Percentiles rank a stretch among this genome's conserved stretches.
phyloP scores from a whole-genome alignment of 169 alveolate genomes.

The Eimeria maxima region DNA sequence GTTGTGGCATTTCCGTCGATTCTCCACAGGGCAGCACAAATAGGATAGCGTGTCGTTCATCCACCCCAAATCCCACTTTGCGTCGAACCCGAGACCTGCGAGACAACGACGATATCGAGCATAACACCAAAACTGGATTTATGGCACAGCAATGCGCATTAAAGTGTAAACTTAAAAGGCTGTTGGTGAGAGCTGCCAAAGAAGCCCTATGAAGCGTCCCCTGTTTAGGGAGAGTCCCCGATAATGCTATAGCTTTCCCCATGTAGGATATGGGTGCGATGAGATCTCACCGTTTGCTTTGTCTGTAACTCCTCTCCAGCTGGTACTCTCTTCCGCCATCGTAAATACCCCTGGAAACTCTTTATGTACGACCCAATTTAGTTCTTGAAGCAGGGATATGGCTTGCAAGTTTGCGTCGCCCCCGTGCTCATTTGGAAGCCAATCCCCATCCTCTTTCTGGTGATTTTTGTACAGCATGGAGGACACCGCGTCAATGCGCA shows the following conservation, averaged over 20 bases:
- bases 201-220: not conserved
- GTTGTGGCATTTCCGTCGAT: constrained; percentile 85
- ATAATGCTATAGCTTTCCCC: not conserved
- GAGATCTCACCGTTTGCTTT: constrained; percentile 58
- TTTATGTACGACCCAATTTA: constrained; percentile 89
- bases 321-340: constrained; percentile 89
- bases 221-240: too few relatives aligned
- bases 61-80: constrained; percentile 90
- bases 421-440: constrained; percentile 89
- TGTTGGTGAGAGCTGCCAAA: not conserved
- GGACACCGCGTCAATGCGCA: constrained; percentile 89
- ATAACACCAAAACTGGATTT: not conserved
- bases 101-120: not conserved
- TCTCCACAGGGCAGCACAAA: constrained; percentile 85
- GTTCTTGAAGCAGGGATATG: constrained; percentile 87
- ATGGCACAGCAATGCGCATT: not conserved
- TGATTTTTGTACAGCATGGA: constrained; percentile 88
- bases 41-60: constrained; percentile 89
- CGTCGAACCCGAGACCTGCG: constrained; percentile 89
- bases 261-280: not conserved
- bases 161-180: too few relatives aligned
- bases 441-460: constrained; percentile 85
- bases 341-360: constrained; percentile 89
- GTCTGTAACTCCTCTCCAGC: constrained; percentile 89
- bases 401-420: constrained; percentile 89